phyloP scores from a whole-genome alignment of 1,139 yeast species.

The Meyerozyma carpophila region DNA sequence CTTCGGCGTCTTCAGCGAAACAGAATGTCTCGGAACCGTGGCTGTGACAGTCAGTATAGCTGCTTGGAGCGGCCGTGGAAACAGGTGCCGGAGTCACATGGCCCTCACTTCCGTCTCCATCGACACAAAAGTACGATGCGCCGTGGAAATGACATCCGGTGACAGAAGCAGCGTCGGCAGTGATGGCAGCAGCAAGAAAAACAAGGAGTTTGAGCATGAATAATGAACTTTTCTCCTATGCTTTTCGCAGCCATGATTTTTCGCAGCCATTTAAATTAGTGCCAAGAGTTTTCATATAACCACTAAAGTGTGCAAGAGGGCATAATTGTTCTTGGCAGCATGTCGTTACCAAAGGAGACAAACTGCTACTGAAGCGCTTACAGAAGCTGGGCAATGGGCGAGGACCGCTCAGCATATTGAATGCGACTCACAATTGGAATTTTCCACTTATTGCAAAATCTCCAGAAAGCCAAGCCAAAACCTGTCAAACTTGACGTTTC shows the following conservation, averaged over 20 bases:
- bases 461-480: no score
- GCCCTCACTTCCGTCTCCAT: constrained; percentile 25
- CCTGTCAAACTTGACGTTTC: no score
- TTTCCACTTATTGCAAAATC: no score
- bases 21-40: constrained; percentile 17
- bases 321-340: no score
- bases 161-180: constrained; percentile 10
- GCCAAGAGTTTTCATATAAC: not conserved
- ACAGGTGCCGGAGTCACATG: constrained; percentile 23
- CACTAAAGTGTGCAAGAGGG: not conserved
- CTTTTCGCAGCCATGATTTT: no score
- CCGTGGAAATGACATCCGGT: constrained; percentile 28
- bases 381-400: no score
- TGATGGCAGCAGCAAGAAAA: not conserved
- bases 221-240: no score
- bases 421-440: no score
- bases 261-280: not conserved
- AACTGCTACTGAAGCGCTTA: no score
- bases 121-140: constrained; percentile 17
- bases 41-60: constrained; percentile 24
- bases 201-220: not conserved
- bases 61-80: constrained; percentile 14
- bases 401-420: no score
- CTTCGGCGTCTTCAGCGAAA: not conserved
- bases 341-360: no score